A percentile compares a stretch with the other conserved stretches of the same genome.
Conservation (phyloP, 345 rosid genomes). For the Salix udensis region DNA sequence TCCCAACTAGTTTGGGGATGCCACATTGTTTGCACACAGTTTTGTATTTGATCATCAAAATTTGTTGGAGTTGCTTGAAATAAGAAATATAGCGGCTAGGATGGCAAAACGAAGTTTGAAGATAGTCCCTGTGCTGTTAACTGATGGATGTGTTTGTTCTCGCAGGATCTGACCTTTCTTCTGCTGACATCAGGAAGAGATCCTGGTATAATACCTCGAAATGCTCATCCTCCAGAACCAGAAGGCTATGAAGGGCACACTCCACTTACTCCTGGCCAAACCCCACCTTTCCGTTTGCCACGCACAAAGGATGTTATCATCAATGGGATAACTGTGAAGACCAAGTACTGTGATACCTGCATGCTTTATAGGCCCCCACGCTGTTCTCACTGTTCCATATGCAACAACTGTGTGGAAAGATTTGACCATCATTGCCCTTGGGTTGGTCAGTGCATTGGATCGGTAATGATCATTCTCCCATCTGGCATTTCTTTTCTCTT, state of each 20-base stretch:
- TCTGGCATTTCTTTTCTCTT: conserved; percentile 3
- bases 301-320: conserved; percentile 64
- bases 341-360: conserved; percentile 92
- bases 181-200: conserved; percentile 85
- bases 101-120: neutral
- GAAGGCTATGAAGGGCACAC: conserved; percentile 42
- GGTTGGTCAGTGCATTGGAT: conserved; percentile 99
- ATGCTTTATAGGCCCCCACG: conserved; percentile 92
- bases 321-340: conserved; percentile 69
- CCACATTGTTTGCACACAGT: neutral
- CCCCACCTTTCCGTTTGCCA: conserved; percentile 51
- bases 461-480: conserved; percentile 46
- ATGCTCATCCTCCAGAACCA: conserved; percentile 66
- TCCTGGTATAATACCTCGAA: conserved; percentile 90
- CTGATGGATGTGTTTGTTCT: conserved; percentile 23
- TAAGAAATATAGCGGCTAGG: neutral
- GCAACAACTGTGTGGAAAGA: conserved; percentile 91
- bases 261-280: conserved; percentile 44
- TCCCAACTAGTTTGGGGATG: neutral
- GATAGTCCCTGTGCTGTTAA: neutral
- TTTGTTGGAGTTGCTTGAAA: neutral
- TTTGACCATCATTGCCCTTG: conserved; percentile 99
- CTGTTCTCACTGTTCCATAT: conserved; percentile 98
- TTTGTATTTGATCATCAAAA: neutral
- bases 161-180: conserved; percentile 72